A percentile compares a stretch with the other conserved stretches of the same genome.
Conservation (phyloP, 768 basidiomycete species). For the Neoboletus magnificus region DNA sequence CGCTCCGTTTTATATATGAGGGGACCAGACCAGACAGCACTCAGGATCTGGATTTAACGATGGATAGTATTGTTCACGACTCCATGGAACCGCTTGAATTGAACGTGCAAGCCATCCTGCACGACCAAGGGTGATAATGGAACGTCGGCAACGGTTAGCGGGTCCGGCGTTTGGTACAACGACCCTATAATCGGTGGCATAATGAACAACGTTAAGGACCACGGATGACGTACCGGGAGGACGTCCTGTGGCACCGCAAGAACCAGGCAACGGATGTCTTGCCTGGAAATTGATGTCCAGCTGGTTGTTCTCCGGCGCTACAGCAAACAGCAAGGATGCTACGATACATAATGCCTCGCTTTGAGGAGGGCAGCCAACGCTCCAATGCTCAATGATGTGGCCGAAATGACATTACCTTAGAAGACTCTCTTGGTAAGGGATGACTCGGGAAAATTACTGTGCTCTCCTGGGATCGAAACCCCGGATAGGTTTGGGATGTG, state of each 20-base stretch:
- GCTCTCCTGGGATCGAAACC: not conserved
- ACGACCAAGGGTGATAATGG: slow-evolving; percentile 4
- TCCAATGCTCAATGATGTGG: not conserved
- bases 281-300: too few species aligned
- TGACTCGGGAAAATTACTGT: not conserved
- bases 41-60: not conserved
- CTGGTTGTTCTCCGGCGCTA: not conserved
- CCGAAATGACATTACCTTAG: not conserved
- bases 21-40: not conserved
- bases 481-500: not conserved
- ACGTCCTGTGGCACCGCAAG: not conserved
- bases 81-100: not conserved
- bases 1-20: slow-evolving; percentile 5
- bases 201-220: slow-evolving; percentile 7
- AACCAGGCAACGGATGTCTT: not conserved
- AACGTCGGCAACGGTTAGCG: not conserved
- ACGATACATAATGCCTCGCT: not conserved
- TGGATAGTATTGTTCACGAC: not conserved
- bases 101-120: slow-evolving; percentile 22
- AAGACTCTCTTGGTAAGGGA: not conserved
- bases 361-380: not conserved
- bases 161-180: not conserved
- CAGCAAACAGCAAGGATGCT: slow-evolving; percentile 1
- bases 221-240: slow-evolving; percentile 6
- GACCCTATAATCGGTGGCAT: not conserved